A percentile compares a stretch with the other conserved stretches of the same genome.
Evolutionary conservation across 1,284 basidiomycete species (phyloP).

Genomic region (Fereydounia khargensis): DNA sequence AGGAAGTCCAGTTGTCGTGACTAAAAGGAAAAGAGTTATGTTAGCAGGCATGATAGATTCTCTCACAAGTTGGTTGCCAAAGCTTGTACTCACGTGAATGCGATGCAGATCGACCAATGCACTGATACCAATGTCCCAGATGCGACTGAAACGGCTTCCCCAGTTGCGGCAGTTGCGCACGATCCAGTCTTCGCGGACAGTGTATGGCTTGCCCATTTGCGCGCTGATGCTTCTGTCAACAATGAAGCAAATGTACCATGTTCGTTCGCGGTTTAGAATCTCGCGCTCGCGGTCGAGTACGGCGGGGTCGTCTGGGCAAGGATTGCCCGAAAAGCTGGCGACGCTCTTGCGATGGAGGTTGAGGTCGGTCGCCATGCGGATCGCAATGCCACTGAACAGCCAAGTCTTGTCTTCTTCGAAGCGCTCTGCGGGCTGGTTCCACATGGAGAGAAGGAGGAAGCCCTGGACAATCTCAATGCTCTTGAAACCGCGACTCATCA

Average conservation of each 20-base stretch:
- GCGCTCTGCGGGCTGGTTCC: conserved; percentile 58
- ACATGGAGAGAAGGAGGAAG: conserved; percentile 57
- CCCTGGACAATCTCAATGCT: conserved; percentile 71
- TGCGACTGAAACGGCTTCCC: conserved; percentile 54
- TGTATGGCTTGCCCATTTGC: conserved; percentile 86
- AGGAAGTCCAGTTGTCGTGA: conserved; percentile 84
- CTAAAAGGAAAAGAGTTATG: too few relatives aligned
- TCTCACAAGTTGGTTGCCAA: too few relatives aligned
- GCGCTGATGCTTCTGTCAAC: conserved; percentile 79
- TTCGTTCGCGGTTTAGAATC: conserved; percentile 87
- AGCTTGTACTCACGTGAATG: too few relatives aligned
- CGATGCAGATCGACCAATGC: conserved; percentile 42
- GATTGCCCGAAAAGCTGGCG: conserved; percentile 61
- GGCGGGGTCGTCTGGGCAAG: conserved; percentile 49
- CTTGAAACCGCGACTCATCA: conserved; percentile 73
- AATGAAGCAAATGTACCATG: conserved; percentile 87
- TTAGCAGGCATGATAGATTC: too few relatives aligned
- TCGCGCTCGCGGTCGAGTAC: conserved; percentile 70
- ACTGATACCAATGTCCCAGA: conserved; percentile 53
- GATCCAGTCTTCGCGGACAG: conserved; percentile 82
- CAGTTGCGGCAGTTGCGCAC: conserved; percentile 73
- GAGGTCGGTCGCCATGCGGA: conserved; percentile 89
- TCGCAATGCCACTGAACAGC: conserved; percentile 62
- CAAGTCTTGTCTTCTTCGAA: conserved; percentile 97
- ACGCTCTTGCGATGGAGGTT: conserved; percentile 87